These are phyloP conservation scores for Crithidia acanthocephali DNA, from an alignment of 208 protist species.

Conservation along the genomic window DNA sequence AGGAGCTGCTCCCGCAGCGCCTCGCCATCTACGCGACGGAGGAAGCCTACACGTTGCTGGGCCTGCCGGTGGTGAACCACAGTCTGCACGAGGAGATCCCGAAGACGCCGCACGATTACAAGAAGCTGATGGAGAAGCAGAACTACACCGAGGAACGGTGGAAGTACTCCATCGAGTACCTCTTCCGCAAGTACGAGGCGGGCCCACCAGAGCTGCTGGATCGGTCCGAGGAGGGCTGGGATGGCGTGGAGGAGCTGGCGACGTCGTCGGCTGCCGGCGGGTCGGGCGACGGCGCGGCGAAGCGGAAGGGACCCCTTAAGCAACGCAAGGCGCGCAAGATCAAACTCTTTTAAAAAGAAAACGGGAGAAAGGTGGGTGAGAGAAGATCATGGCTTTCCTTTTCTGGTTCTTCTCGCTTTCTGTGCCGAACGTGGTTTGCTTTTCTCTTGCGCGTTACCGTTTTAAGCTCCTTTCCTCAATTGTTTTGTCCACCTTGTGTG, in stretches of 20 bases:
- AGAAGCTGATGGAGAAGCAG: constrained; percentile 86
- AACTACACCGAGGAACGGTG: constrained; percentile 89
- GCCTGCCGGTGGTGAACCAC: constrained; percentile 81
- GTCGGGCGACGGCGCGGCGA: constrained; percentile 42
- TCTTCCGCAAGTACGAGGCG: constrained; percentile 87
- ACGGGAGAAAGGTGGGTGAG: too few species aligned
- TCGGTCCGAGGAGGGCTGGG: constrained; percentile 67
- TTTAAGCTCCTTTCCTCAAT: too few species aligned
- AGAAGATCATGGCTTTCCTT: too few species aligned
- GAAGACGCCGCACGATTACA: constrained; percentile 75
- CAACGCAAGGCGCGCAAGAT: constrained; percentile 91
- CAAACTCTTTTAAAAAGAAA: constrained; percentile 70
- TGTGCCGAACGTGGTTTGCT: too few species aligned
- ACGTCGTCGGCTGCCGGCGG: constrained; percentile 33
- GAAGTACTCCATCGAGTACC: constrained; percentile 91
- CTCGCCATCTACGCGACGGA: constrained; percentile 90
- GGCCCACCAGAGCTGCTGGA: constrained; percentile 85
- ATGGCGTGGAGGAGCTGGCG: constrained; percentile 68
- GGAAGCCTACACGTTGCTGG: constrained; percentile 84
- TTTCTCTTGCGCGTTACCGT: too few species aligned
- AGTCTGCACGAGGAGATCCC: constrained; percentile 84
- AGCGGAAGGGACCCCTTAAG: constrained; percentile 82
- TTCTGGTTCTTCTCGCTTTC: too few species aligned
- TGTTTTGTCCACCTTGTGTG: too few species aligned
- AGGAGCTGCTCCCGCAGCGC: constrained; percentile 86